These are phyloP conservation scores for Schwanniomyces vanrijiae DNA, from an alignment of 805 yeast species.

Conservation along the genomic window DNA sequence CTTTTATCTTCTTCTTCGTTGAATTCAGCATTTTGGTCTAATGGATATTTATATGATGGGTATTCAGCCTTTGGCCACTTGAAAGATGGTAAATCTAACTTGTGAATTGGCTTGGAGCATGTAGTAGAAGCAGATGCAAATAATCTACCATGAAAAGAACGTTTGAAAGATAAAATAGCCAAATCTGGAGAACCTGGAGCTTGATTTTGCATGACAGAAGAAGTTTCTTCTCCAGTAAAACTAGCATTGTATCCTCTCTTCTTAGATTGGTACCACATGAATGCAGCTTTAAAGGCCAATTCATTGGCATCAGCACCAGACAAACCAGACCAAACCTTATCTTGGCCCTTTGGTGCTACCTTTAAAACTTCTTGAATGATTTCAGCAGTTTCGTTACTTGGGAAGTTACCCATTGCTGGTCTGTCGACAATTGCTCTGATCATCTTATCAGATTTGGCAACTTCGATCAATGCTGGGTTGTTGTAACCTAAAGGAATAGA, in stretches of 20 bases:
- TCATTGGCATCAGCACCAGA: conserved; percentile 90
- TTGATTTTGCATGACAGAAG: conserved; percentile 72
- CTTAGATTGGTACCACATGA: conserved; percentile 71
- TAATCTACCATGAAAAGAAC: conserved; percentile 92
- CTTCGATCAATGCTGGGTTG: conserved; percentile 38
- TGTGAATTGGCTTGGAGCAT: conserved; percentile 92
- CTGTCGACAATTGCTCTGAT: conserved; percentile 47
- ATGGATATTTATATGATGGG: conserved; percentile 83
- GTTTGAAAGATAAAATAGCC: conserved; percentile 81
- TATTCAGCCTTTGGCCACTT: conserved; percentile 96
- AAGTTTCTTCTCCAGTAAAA: conserved; percentile 69
- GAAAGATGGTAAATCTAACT: conserved; percentile 88
- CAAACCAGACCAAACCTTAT: conserved; percentile 73
- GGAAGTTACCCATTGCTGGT: conserved; percentile 84
- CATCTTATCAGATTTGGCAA: conserved; percentile 43
- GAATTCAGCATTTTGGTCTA: conserved; percentile 59
- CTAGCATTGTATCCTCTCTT: conserved; percentile 62
- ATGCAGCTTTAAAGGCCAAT: conserved; percentile 86
- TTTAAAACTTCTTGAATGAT: conserved; percentile 50
- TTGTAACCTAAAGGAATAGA: conserved; percentile 46
- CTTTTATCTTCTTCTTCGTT: conserved; percentile 79
- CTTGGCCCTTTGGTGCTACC: conserved; percentile 78
- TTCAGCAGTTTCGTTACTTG: conserved; percentile 65
- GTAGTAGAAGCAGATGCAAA: conserved; percentile 91
- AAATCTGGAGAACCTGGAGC: conserved; percentile 89